These are phyloP conservation scores for Musa beccarii DNA, from an alignment of 176 grass and related monocot species.

Conservation along the genomic window DNA sequence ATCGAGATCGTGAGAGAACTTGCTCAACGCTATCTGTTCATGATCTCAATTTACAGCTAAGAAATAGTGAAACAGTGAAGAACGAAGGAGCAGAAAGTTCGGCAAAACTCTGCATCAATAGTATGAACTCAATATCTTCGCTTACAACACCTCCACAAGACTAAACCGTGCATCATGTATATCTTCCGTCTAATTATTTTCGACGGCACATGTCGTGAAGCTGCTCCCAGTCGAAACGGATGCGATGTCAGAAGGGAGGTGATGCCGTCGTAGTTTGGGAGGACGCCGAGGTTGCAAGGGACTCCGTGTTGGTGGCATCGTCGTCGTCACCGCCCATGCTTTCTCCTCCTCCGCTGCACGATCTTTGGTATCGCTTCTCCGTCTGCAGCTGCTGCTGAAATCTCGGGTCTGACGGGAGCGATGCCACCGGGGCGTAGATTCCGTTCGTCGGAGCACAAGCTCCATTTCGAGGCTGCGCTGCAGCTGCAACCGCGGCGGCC, in stretches of 20 bases:
- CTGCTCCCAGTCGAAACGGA: background rate
- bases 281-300: constrained; percentile 33
- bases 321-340: constrained; percentile 1
- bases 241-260: background rate
- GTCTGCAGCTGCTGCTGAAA: background rate
- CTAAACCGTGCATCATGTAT: background rate
- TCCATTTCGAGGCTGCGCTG: background rate
- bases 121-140: background rate
- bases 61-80: too few species aligned
- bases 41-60: too few species aligned
- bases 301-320: constrained; percentile 18
- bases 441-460: constrained; percentile 9
- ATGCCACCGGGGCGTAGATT: constrained; percentile 36
- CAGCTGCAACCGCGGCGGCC: background rate
- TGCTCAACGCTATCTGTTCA: too few species aligned
- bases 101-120: background rate
- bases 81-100: too few species aligned
- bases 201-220: too few species aligned
- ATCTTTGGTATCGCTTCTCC: background rate
- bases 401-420: constrained; percentile 6
- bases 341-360: background rate
- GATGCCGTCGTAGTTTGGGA: constrained; percentile 37
- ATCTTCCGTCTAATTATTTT: background rate
- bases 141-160: background rate
- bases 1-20: too few species aligned